Evolutionary conservation across 2,329 filamentous ascomycete genomes (phyloP), one percentile per base, ranked within the genome.

Genomic region (Botrytis pseudocinerea): DNA sequence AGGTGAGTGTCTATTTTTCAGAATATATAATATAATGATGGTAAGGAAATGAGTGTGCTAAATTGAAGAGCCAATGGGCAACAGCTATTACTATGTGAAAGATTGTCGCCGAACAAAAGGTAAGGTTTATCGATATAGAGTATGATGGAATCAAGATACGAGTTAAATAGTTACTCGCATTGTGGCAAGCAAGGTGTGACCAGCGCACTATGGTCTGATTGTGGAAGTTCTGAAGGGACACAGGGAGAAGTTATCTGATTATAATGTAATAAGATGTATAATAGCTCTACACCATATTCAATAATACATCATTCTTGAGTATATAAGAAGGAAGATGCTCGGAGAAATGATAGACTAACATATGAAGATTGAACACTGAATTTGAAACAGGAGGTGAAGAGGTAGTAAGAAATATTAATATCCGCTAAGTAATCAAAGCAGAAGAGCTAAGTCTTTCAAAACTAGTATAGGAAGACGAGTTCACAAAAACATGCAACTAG

Each of bases 371-470:
- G 35, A 44, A 44, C 1, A 18, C 16, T 3, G 35, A 35, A 35
- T 6, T 18, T 44, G 2, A 18, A 18, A 7, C 42, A 18, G 6
- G 44, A 18, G 18, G 2, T 46, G 2, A 46, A 18, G 20, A 28
- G n/a, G 2, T 2, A 57, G 51, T 28, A 57, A 57, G 1, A 6
- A 32, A n/a, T 57, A 0, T 32, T 18, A 7, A 57, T 9, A 8
- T 18, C 6, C 18, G n/a, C 2, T 8, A 4, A 4, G 0, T 8
- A 28, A 57, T 18, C 2, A 6, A 2, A 57, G 1, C 7, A 7
- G 14, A 57, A 57, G 51, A 6, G 28, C 14, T 28, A 2, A 28
- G n/a, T 6, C 6, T 28, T 9, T 57, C 14, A 2, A 14, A 1
- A 1, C 3, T 32, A 0, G 2, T 8, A 9, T 32, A 14, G 3